These are phyloP conservation scores for Musa itinerans DNA, from an alignment of 176 grass and related monocot species.

Conservation along the genomic window DNA sequence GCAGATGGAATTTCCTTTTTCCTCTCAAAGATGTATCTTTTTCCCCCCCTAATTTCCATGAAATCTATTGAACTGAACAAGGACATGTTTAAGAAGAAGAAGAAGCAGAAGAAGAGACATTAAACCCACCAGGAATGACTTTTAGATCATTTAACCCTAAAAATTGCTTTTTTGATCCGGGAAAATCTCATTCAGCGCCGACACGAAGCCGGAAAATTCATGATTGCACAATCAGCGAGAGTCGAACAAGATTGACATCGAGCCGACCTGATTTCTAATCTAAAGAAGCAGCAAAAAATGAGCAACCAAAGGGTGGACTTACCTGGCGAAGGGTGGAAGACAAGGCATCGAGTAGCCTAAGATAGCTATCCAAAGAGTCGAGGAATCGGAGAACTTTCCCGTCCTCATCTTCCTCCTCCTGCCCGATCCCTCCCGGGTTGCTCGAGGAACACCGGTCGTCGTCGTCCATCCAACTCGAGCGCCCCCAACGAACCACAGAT, in stretches of 20 bases:
- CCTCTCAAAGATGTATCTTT: neutral
- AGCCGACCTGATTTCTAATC: no score
- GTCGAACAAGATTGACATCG: no score
- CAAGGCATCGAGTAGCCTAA: conserved; percentile 24
- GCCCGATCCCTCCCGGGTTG: neutral
- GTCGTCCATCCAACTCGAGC: neutral
- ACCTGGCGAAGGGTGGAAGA: conserved; percentile 38
- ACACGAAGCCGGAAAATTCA: neutral
- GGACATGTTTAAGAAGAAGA: neutral
- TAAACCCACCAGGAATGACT: neutral
- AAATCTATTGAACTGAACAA: neutral
- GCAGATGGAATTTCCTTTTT: neutral
- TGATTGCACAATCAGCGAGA: neutral
- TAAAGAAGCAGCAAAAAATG: no score
- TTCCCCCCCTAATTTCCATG: neutral
- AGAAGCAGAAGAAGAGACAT: no score
- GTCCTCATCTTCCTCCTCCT: neutral
- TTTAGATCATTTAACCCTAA: neutral
- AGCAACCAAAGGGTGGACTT: neutral
- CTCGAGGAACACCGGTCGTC: neutral
- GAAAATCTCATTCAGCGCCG: neutral
- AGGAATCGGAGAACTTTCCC: conserved; percentile 30
- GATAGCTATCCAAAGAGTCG: conserved; percentile 36
- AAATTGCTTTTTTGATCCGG: neutral
- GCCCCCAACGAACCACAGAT: neutral